Base-by-base conservation (phyloP, 371 early-diverging fungal genomes). In the Smittium mucronatum region DNA sequence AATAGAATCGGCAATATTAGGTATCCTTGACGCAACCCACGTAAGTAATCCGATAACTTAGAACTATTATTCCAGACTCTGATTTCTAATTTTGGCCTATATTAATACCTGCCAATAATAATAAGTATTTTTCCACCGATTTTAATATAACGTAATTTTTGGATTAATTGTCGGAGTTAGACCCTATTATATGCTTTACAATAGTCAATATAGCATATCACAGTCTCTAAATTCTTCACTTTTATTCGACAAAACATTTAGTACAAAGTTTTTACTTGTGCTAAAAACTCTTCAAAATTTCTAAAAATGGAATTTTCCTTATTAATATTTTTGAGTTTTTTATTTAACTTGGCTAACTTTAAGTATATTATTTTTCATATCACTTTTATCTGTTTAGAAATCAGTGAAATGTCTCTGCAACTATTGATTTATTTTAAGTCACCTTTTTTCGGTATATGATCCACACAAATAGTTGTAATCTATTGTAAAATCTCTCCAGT, bases 11-110 rank as follows among this genome's bases (percentile, higher is more conserved):
- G 64, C 8, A 33, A 64, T 17, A 31, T 31, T 29, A 33, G 64
- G 64, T 33, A 64, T 31, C 64, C 64, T 64, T 64, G 32, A 33
- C 64, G 64, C 2, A 64, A 17, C 17, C 64, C 64, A 21, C 64
- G 25, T 2, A 8, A 2, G 64, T 34, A 64, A 16, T 64, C 26
- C 5, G 33, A 15, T 2, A 8, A 21, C 2, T 15, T 15, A 21
- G 64, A 64, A 2, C 25, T 34, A 8, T 15, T 26, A 28, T 2
- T 28, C 5, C 64, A 17, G 16, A 29, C 15, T 33, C 64, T 11
- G 2, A 64, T 26, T 29, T 11, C 31, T 31, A 64, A 31, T 8
- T 64, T 29, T 28, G 64, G 34, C 8, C 31, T 64, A 2, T 29
- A 8, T 8, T 64, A 64, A 2, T 31, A 36, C 16, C 17, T 31